Evolutionary conservation across 768 basidiomycete species (phyloP).

Genomic region (Russula sp.): DNA sequence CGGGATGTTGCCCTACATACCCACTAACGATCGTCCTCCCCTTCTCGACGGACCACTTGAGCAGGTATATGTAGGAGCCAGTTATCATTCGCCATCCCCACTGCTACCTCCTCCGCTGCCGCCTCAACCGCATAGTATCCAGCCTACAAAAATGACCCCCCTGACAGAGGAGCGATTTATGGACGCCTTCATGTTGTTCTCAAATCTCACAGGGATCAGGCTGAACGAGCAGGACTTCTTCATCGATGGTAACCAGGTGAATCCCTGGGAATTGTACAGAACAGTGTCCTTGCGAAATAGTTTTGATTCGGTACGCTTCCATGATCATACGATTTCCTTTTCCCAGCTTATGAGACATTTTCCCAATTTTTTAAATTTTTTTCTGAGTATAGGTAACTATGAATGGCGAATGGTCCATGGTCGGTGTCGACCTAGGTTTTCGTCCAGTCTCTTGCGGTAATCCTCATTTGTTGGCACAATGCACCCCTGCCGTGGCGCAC

Average conservation of each 20-base stretch:
- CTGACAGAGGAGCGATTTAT: slow-evolving; percentile 19
- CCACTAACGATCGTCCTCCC: background rate
- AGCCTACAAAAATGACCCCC: background rate
- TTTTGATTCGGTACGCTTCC: slow-evolving; percentile 12
- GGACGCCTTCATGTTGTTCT: slow-evolving; percentile 7
- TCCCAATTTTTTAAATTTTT: no score
- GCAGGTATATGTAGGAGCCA: background rate
- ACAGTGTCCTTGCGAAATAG: slow-evolving; percentile 9
- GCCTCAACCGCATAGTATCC: slow-evolving; percentile 2
- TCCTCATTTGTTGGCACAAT: background rate
- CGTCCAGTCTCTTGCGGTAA: background rate
- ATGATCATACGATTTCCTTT: background rate
- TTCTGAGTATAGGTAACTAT: slow-evolving; percentile 11
- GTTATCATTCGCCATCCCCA: background rate
- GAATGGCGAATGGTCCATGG: slow-evolving; percentile 16
- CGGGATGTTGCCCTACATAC: slow-evolving; percentile 7
- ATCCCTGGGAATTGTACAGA: slow-evolving; percentile 15
- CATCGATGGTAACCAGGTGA: slow-evolving; percentile 4
- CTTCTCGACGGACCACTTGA: background rate
- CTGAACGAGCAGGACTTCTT: slow-evolving; percentile 16
- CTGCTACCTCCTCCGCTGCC: background rate
- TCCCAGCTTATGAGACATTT: background rate
- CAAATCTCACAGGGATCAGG: slow-evolving; percentile 5
- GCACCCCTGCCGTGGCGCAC: slow-evolving; percentile 11
- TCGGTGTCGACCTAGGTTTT: slow-evolving; percentile 18